A percentile compares a stretch with the other conserved stretches of the same genome.
phyloP scores from a whole-genome alignment of 164 flowering plant species.

The Macadamia integrifolia region DNA sequence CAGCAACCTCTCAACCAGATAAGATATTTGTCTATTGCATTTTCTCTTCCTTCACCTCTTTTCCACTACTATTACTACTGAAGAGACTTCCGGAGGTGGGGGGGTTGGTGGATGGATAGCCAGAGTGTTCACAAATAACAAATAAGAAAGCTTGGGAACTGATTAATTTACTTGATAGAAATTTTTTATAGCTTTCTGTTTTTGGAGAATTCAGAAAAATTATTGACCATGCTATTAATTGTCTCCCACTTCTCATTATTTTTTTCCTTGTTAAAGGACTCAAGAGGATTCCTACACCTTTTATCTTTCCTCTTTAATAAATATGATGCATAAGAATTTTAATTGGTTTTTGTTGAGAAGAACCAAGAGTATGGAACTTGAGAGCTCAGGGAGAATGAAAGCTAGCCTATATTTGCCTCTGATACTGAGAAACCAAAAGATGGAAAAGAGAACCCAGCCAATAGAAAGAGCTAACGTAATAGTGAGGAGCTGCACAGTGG shows the following conservation, averaged over 20 bases:
- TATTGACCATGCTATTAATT: neutral
- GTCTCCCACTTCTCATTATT: neutral
- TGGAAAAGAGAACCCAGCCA: conserved; percentile 40
- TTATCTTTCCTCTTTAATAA: too few species aligned
- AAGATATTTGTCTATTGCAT: too few species aligned
- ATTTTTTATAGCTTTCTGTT: neutral
- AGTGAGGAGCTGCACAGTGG: conserved; percentile 19
- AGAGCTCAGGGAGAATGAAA: conserved; percentile 60
- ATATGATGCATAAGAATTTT: too few species aligned
- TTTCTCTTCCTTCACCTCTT: too few species aligned
- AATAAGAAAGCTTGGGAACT: too few species aligned
- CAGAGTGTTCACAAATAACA: too few species aligned
- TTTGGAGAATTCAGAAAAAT: neutral
- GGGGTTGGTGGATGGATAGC: too few species aligned
- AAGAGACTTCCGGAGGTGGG: too few species aligned
- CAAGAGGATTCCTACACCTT: neutral
- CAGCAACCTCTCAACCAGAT: too few species aligned
- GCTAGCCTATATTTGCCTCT: conserved; percentile 73
- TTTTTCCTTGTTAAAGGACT: neutral
- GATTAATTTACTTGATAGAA: too few species aligned
- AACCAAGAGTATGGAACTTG: conserved; percentile 41
- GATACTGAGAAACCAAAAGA: conserved; percentile 41
- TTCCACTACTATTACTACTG: too few species aligned
- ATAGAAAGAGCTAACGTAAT: conserved; percentile 40
- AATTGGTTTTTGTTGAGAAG: too few species aligned